phyloP scores from a whole-genome alignment of 2,329 filamentous ascomycete species.

The Taxawa tesnikishii region DNA sequence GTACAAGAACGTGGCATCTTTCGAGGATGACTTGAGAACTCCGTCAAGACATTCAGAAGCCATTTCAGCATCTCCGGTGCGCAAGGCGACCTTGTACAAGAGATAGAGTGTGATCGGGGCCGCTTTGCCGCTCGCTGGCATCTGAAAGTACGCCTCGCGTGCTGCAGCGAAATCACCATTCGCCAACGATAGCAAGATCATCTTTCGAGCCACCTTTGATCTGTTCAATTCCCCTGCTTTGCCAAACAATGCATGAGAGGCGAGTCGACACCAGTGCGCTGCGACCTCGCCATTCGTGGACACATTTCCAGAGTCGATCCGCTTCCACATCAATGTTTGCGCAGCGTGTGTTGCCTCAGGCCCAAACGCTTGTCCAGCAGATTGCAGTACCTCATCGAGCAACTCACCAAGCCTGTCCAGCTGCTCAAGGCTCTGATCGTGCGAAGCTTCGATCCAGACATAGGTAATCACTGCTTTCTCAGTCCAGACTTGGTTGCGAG shows the following conservation, averaged over 20 bases:
- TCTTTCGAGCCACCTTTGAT: slow-evolving; percentile 60
- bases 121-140: slow-evolving; percentile 45
- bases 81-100: slow-evolving; percentile 60
- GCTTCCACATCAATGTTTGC: slow-evolving; percentile 71
- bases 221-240: slow-evolving; percentile 53
- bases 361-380: slow-evolving; percentile 37
- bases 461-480: slow-evolving; percentile 58
- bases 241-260: slow-evolving; percentile 54
- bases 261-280: slow-evolving; percentile 59
- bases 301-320: slow-evolving; percentile 47
- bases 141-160: slow-evolving; percentile 41
- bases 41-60: slow-evolving; percentile 50
- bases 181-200: slow-evolving; percentile 57
- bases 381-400: slow-evolving; percentile 35
- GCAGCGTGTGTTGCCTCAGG: slow-evolving; percentile 52
- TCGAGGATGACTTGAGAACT: slow-evolving; percentile 41
- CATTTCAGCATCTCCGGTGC: slow-evolving; percentile 41
- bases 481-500: slow-evolving; percentile 45
- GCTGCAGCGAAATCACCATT: slow-evolving; percentile 44
- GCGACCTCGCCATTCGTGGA: slow-evolving; percentile 42
- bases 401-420: slow-evolving; percentile 28
- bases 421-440: slow-evolving; percentile 21
- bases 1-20: slow-evolving; percentile 55
- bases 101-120: slow-evolving; percentile 60
- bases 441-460: slow-evolving; percentile 50